Evolutionary conservation across 2,329 filamentous ascomycete species (phyloP), one percentile per base, ranked within the genome.

Genomic region (Stachybotrys chlorohalonatus): DNA sequence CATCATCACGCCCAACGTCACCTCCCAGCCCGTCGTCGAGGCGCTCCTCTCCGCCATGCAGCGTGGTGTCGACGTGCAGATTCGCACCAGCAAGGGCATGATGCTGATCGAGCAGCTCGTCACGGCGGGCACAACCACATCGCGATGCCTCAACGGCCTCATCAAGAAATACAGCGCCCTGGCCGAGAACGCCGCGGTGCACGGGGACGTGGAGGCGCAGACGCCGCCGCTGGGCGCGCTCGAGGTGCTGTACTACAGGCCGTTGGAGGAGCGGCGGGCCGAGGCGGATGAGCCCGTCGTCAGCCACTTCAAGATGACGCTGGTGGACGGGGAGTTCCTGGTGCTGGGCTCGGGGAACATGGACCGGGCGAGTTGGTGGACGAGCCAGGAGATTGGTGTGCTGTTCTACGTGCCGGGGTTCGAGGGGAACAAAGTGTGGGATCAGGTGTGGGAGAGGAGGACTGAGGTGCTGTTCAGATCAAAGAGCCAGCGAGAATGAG

Each of bases 311-410:
- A 95, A 95, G 68, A 77, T 91, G 64, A 86, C 83, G 1, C 77
- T 91, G 53, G 80, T 93, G 3, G 90, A 95, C 66, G 75, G 76
- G 1, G 75, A 83, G 57, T 82, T 84, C 17, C 75, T 85, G 1
- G 76, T 94, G 1, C 71, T 94, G 3, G 90, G 90, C 0, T 92
- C 87, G 16, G 89, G 89, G 1, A 95, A 95, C 66, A 83, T 92
- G 77, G 90, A 95, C 70, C 80, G 89, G 1, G 89, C 90, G 7
- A 92, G 87, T 65, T 94, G 88, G 87, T 92, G 83, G 69, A 94
- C 90, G 6, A 92, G 87, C 67, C 90, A 94, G 69, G 90, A 95
- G 70, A 73, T 94, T 24, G 89, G 89, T 1, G 74, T 94, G 32
- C 63, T 84, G 47, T 78, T 84, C 54, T 70, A 78, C 49, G 70